phyloP scores from a whole-genome alignment of 164 flowering plant genomes.

The Nelumbo lutea region DNA sequence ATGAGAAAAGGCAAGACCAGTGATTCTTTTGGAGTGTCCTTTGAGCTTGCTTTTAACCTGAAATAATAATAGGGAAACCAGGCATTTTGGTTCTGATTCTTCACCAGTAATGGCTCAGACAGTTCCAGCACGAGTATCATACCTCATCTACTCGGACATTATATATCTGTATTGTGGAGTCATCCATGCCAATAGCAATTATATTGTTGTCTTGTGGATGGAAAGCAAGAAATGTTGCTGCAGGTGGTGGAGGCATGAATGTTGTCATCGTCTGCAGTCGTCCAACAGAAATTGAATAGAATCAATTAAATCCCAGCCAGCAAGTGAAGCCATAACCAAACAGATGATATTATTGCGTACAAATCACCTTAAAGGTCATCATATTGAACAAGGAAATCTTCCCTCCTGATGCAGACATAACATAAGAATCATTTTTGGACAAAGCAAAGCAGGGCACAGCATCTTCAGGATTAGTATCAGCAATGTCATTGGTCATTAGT shows the following conservation, averaged over 20 bases:
- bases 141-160: conserved; percentile 88
- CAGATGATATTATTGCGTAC: not conserved
- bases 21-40: conserved; percentile 80
- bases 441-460: conserved; percentile 77
- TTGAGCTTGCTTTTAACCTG: conserved; percentile 81
- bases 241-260: conserved; percentile 94
- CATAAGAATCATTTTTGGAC: conserved; percentile 80
- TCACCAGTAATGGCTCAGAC: not conserved
- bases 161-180: conserved; percentile 74
- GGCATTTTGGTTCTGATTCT: not conserved
- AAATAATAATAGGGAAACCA: conserved; percentile 10
- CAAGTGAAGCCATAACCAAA: not conserved
- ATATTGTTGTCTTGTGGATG: conserved; percentile 90
- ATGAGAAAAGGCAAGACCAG: conserved; percentile 88
- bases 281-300: conserved; percentile 7
- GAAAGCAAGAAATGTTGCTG: conserved; percentile 86
- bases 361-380: conserved; percentile 75
- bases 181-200: conserved; percentile 92
- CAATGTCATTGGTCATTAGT: conserved; percentile 70
- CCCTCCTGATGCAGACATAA: conserved; percentile 87
- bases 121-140: conserved; percentile 4
- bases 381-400: conserved; percentile 71
- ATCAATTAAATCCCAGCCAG: not conserved
- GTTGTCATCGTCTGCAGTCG: conserved; percentile 72
- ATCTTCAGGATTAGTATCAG: conserved; percentile 56